Evolutionary conservation across 768 basidiomycete species (phyloP).

Genomic region (Xanthoconium stramineum): DNA sequence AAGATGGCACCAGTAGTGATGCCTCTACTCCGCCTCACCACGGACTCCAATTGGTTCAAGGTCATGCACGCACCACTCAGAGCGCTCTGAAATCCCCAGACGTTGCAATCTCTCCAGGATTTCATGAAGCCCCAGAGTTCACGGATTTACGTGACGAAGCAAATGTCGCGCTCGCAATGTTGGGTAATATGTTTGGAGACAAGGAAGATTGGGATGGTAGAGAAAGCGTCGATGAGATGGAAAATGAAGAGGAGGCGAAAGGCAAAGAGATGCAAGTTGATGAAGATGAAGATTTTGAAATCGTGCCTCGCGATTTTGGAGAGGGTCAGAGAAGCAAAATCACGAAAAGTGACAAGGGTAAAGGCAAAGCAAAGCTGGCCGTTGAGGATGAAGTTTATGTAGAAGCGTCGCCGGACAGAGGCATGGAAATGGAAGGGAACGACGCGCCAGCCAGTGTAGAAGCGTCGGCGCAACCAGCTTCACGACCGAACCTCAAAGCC

Average conservation of each 20-base stretch:
- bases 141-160: slow-evolving; percentile 14
- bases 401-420: slow-evolving; percentile 1
- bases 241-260: slow-evolving; percentile 26
- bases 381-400: not conserved
- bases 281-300: slow-evolving; percentile 27
- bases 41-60: not conserved
- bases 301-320: slow-evolving; percentile 8
- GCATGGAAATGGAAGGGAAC: slow-evolving; percentile 14
- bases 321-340: not conserved
- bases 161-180: slow-evolving; percentile 29
- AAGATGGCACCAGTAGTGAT: not conserved
- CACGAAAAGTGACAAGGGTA: not conserved
- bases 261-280: slow-evolving; percentile 3
- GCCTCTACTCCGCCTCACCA: not conserved
- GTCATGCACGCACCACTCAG: not conserved
- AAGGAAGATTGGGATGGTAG: slow-evolving; percentile 57
- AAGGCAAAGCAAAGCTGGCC: slow-evolving; percentile 27
- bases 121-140: not conserved
- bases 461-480: not conserved
- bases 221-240: slow-evolving; percentile 59
- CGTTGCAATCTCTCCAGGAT: not conserved
- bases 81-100: not conserved
- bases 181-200: slow-evolving; percentile 52
- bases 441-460: not conserved
- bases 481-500: slow-evolving; percentile 55